Base-by-base conservation (phyloP, 2,329 filamentous ascomycete species). In the Epichloe amarillans region DNA sequence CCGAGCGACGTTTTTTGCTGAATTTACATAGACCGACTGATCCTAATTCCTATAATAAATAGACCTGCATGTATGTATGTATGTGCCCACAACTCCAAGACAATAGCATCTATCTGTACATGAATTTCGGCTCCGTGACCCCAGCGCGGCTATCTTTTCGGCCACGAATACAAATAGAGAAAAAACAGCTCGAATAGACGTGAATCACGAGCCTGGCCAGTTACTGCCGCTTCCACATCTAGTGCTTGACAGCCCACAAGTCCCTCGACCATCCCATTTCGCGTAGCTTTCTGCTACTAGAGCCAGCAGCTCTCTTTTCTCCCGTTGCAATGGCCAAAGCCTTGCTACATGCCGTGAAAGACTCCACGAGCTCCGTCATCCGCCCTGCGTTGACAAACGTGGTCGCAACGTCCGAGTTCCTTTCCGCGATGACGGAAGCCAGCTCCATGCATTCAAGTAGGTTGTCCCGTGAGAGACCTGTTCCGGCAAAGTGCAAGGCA, bases 361-460 rank as follows among this genome's bases (percentile, higher is more conserved):
- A 79, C 61, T 86, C 80, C 12, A 90, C 77, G 40, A 93, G 71
- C 69, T 91, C 86, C 60, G 79, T 77, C 80, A 91, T 84, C 45
- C 84, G 78, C 35, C 76, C 75, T 3, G 80, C 76, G 50, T 76
- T 73, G 50, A 82, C 66, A 57, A 93, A 86, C 43, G 79, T 76
- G 23, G 72, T 67, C 1, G 83, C 79, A 40, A 91, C 67, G 57
- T 84, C 82, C 23, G 82, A 82, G 53, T 75, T 77, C 56, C 82
- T 79, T 51, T 84, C 81, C 2, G 91, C 88, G 47, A 95, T 77
- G 2, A 82, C 64, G 1, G 83, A 81, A 1, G 88, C 83, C 15
- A 98, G 72, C 53, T 95, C 87, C 86, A 98, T 91, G 60, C 84
- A 86, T 62, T 91, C 83, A 26, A 93, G 75, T 17, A 95, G 74